phyloP scores from a whole-genome alignment of 225 moss, liverwort and hornwort species.

The Lunularia cruciata region DNA sequence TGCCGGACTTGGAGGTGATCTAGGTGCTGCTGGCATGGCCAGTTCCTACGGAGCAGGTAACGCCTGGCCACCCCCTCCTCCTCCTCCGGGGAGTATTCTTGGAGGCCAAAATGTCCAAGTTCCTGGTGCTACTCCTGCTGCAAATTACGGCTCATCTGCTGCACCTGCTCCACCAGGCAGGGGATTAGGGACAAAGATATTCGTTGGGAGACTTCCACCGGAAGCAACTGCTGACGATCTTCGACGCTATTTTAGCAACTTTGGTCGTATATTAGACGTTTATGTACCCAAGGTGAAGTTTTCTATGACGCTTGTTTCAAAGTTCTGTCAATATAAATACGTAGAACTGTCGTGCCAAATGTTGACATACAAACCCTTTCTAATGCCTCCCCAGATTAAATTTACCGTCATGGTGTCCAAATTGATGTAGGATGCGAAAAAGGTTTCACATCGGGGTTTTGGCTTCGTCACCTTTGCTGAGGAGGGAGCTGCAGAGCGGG shows the following conservation, averaged over 20 bases:
- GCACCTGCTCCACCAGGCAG: slow-evolving; percentile 51
- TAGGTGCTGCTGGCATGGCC: slow-evolving; percentile 28
- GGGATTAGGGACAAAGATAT: slow-evolving; percentile 88
- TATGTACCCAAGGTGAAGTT: slow-evolving; percentile 82
- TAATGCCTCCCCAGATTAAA: no score
- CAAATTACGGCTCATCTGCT: slow-evolving; percentile 62
- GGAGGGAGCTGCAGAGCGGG: slow-evolving; percentile 91
- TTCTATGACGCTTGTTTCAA: not conserved
- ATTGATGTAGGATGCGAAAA: slow-evolving; percentile 89
- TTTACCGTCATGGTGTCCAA: slow-evolving; percentile 89
- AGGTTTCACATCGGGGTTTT: slow-evolving; percentile 84
- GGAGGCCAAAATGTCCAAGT: slow-evolving; percentile 73
- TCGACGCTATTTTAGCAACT: slow-evolving; percentile 85
- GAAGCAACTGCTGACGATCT: slow-evolving; percentile 91
- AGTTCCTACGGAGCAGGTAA: slow-evolving; percentile 67
- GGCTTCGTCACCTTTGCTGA: slow-evolving; percentile 94
- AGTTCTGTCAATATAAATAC: no score
- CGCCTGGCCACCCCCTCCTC: slow-evolving; percentile 67
- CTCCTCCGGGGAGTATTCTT: slow-evolving; percentile 58
- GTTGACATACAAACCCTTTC: no score
- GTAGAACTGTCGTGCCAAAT: no score
- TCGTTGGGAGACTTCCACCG: slow-evolving; percentile 85
- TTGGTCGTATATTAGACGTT: slow-evolving; percentile 87
- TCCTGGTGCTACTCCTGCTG: slow-evolving; percentile 53
- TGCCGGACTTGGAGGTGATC: slow-evolving; percentile 43